These are phyloP conservation scores for Pyrenopolyporus hunteri DNA, from an alignment of 495 filamentous ascomycete genomes.

Conservation along the genomic window DNA sequence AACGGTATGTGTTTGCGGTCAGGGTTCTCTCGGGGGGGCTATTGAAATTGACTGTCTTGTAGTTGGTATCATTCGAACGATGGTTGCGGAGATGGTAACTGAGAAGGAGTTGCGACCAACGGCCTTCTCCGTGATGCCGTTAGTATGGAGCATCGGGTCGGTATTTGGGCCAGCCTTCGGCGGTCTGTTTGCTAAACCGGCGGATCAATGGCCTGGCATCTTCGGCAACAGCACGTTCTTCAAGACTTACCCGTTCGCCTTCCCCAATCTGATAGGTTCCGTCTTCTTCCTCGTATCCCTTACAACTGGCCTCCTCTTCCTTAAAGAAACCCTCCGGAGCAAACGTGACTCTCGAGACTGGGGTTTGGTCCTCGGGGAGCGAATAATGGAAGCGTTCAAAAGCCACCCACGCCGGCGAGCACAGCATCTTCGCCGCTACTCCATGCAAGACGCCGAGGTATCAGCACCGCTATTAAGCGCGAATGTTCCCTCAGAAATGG, in stretches of 20 bases:
- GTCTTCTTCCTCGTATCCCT: slow-evolving; percentile 76
- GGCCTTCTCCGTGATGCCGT: slow-evolving; percentile 84
- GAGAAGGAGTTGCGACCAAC: slow-evolving; percentile 80
- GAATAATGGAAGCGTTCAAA: slow-evolving; percentile 48
- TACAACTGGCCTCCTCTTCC: slow-evolving; percentile 70
- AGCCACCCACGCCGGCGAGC: slow-evolving; percentile 33
- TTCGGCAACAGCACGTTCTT: slow-evolving; percentile 73
- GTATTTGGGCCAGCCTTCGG: slow-evolving; percentile 92
- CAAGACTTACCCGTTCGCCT: slow-evolving; percentile 74
- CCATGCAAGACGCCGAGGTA: slow-evolving; percentile 52
- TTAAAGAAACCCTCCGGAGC: slow-evolving; percentile 76
- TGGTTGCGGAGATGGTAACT: slow-evolving; percentile 78
- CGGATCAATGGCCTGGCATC: slow-evolving; percentile 67
- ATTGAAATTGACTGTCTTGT: not conserved
- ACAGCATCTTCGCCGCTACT: slow-evolving; percentile 45
- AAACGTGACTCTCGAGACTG: slow-evolving; percentile 69
- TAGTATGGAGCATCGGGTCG: slow-evolving; percentile 79
- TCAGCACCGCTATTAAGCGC: slow-evolving; percentile 48
- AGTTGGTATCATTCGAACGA: slow-evolving; percentile 73
- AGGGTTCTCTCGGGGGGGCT: not conserved
- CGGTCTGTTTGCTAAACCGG: slow-evolving; percentile 81
- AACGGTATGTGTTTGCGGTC: slow-evolving; percentile 54
- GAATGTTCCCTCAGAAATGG: slow-evolving; percentile 44
- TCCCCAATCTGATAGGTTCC: slow-evolving; percentile 81
- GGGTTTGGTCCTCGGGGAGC: slow-evolving; percentile 69